A percentile compares a stretch with the other conserved stretches of the same genome.
Evolutionary conservation across 371 early-diverging fungal genomes (phyloP).

Genomic region (Choanephora cucurbitarum): DNA sequence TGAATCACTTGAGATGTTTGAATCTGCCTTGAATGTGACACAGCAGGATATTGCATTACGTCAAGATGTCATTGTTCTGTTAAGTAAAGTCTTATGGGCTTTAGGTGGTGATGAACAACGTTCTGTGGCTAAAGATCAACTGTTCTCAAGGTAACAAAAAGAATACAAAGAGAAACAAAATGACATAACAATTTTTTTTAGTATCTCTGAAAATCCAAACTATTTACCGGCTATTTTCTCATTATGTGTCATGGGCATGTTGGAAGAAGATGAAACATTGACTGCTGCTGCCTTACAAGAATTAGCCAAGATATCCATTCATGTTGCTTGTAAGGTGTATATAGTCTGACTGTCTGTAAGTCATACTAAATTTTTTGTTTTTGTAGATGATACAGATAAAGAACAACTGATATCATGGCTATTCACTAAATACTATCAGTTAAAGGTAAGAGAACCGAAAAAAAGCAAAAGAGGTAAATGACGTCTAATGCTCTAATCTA

Average conservation of each 20-base stretch:
- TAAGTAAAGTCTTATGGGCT: slow-evolving; percentile 89
- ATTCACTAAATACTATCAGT: slow-evolving; percentile 36
- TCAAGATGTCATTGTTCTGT: slow-evolving; percentile 67
- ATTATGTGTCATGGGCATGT: slow-evolving; percentile 79
- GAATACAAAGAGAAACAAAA: slow-evolving; percentile 19
- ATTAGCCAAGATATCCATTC: slow-evolving; percentile 60
- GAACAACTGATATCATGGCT: slow-evolving; percentile 40
- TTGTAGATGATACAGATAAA: slow-evolving; percentile 36
- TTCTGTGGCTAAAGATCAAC: slow-evolving; percentile 77
- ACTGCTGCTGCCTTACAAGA: slow-evolving; percentile 77
- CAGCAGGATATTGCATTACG: slow-evolving; percentile 51
- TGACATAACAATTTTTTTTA: slow-evolving; percentile 23
- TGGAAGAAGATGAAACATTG: slow-evolving; percentile 72
- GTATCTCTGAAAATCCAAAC: slow-evolving; percentile 54
- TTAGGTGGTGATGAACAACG: slow-evolving; percentile 80
- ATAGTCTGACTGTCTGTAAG: neutral
- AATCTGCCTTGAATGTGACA: slow-evolving; percentile 63
- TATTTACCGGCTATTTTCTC: slow-evolving; percentile 73
- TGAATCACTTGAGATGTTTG: slow-evolving; percentile 72
- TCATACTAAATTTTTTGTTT: neutral
- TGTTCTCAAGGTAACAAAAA: slow-evolving; percentile 61
- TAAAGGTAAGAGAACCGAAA: slow-evolving; percentile 31
- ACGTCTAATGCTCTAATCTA: too few relatives aligned
- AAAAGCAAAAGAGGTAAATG: too few relatives aligned
- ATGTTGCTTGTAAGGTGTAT: slow-evolving; percentile 42